A percentile compares a stretch with the other conserved stretches of the same genome.
Evolutionary conservation across 1,284 basidiomycete species (phyloP).

Genomic region (Bondarzewia mesenterica): DNA sequence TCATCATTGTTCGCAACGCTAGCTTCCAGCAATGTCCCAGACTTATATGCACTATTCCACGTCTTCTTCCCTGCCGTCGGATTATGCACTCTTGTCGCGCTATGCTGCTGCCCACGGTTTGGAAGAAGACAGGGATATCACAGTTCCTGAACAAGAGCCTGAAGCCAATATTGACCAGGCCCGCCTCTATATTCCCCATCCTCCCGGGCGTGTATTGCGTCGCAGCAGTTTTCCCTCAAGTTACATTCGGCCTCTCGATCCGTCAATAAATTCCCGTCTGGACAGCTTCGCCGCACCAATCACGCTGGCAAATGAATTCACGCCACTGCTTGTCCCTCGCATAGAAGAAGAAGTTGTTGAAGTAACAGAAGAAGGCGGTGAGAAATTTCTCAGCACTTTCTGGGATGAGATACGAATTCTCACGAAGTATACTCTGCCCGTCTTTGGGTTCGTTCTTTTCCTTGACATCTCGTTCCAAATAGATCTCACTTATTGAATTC

Average conservation of each 20-base stretch:
- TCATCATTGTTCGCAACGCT: background rate
- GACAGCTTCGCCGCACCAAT: slow-evolving; percentile 9
- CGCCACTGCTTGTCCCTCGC: slow-evolving; percentile 44
- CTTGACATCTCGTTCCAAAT: background rate
- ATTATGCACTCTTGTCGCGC: slow-evolving; percentile 52
- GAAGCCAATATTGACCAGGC: slow-evolving; percentile 7
- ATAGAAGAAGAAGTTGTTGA: slow-evolving; percentile 32
- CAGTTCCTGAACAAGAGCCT: slow-evolving; percentile 5
- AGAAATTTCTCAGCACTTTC: slow-evolving; percentile 28
- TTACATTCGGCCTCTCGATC: slow-evolving; percentile 24
- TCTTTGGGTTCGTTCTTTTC: slow-evolving; percentile 43
- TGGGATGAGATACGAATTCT: slow-evolving; percentile 57
- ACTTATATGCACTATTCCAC: slow-evolving; percentile 41
- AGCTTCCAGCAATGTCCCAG: slow-evolving; percentile 25
- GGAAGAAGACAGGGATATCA: slow-evolving; percentile 2
- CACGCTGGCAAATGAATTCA: slow-evolving; percentile 32
- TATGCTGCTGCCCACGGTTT: slow-evolving; percentile 26
- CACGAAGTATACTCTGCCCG: slow-evolving; percentile 56
- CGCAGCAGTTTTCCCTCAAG: slow-evolving; percentile 26
- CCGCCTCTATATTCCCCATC: slow-evolving; percentile 10
- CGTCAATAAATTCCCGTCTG: slow-evolving; percentile 13
- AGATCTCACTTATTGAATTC: background rate
- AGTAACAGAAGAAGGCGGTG: slow-evolving; percentile 18
- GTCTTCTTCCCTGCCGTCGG: slow-evolving; percentile 52
- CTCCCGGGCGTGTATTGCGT: slow-evolving; percentile 11